Conservation (phyloP, 2,329 filamentous ascomycete species). For the Paecilomyces sp. region DNA sequence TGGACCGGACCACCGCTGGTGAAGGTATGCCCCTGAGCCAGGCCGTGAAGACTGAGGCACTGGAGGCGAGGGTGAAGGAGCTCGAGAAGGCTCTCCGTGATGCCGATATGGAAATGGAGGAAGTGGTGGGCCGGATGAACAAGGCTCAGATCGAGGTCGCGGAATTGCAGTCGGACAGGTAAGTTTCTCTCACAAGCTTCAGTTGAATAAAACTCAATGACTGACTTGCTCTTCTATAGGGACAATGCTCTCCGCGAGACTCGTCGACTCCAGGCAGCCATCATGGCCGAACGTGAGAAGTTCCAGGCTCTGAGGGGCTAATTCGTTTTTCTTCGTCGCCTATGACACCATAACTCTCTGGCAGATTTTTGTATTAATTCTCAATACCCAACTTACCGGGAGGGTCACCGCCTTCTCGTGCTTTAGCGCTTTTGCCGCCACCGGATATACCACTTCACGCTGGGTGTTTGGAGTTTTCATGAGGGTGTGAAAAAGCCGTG, state of each 20-base stretch:
- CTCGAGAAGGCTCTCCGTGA: slow-evolving; percentile 73
- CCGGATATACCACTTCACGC: not conserved
- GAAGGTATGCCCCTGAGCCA: slow-evolving; percentile 55
- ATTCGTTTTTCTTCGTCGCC: not conserved
- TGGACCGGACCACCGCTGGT: slow-evolving; percentile 57
- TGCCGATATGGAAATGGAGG: slow-evolving; percentile 74
- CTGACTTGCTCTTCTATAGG: slow-evolving; percentile 29
- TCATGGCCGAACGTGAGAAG: slow-evolving; percentile 57
- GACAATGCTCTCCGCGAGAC: slow-evolving; percentile 70
- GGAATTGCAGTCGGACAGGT: slow-evolving; percentile 57
- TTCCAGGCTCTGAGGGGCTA: slow-evolving; percentile 44
- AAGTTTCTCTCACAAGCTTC: slow-evolving; percentile 9
- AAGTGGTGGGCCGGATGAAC: slow-evolving; percentile 77
- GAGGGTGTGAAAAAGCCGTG: not conserved
- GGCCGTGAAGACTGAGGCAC: slow-evolving; percentile 63
- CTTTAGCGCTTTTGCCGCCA: not conserved
- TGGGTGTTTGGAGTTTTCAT: not conserved
- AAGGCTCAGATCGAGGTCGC: slow-evolving; percentile 75
- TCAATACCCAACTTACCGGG: not conserved
- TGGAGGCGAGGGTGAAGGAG: slow-evolving; percentile 73
- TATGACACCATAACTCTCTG: not conserved
- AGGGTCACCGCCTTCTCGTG: not conserved
- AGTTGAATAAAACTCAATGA: slow-evolving; percentile 1
- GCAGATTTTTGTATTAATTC: not conserved
- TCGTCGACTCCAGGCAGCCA: slow-evolving; percentile 58